Conservation (phyloP, 495 filamentous ascomycete species). For the Cercophora newfieldiana region DNA sequence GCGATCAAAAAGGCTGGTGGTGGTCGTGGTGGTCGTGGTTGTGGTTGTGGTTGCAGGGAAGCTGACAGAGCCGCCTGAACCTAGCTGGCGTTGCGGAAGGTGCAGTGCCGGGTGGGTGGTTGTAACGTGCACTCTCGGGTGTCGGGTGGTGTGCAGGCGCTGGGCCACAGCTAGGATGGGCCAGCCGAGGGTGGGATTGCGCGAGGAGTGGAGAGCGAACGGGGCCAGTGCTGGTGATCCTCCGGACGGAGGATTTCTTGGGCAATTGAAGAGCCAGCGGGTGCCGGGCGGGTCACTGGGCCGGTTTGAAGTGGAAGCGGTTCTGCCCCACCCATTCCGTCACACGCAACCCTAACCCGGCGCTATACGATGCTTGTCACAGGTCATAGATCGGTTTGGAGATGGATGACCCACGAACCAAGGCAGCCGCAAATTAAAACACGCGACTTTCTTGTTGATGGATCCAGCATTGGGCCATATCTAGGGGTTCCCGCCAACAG, state of each 20-base stretch:
- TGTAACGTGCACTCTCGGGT: neutral
- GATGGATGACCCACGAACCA: neutral
- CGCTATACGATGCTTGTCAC: neutral
- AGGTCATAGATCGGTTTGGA: neutral
- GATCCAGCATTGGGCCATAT: too few relatives aligned
- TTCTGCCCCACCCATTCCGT: neutral
- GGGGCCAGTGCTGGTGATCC: slow-evolving; percentile 15
- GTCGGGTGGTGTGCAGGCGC: neutral
- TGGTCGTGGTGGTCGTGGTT: too few relatives aligned
- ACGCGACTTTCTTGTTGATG: neutral
- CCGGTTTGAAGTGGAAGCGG: neutral
- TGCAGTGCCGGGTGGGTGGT: neutral
- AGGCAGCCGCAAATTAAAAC: neutral
- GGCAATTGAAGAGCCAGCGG: slow-evolving; percentile 2
- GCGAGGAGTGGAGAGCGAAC: slow-evolving; percentile 24
- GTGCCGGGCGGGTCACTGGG: slow-evolving; percentile 7
- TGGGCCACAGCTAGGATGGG: neutral
- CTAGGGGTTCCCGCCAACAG: too few relatives aligned
- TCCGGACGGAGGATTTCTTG: slow-evolving; percentile 16
- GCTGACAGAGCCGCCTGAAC: neutral
- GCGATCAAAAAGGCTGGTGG: neutral
- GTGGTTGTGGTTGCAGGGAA: neutral
- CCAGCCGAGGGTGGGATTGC: neutral
- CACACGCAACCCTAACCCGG: neutral
- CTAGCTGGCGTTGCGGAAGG: neutral